Conservation (phyloP, 148 eudicot species). For the Camellia japonica region DNA sequence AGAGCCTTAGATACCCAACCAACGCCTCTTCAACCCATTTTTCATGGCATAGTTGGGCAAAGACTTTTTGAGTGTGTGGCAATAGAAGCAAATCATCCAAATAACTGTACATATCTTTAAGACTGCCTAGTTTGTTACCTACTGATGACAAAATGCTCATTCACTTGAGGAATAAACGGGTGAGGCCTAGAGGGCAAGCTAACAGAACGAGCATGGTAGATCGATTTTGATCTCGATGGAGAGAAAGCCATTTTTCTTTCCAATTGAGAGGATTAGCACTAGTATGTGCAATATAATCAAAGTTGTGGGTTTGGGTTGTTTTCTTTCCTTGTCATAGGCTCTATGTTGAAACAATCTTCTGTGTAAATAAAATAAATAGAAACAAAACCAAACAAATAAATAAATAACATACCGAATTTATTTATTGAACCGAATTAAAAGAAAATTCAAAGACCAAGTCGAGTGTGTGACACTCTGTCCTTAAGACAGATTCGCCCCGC, state of each 20-base stretch:
- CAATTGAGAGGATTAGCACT: neutral
- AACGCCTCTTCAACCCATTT: constrained; percentile 28
- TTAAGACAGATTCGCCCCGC: too few relatives aligned
- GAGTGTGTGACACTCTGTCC: too few relatives aligned
- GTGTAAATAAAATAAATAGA: too few relatives aligned
- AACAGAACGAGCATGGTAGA: constrained; percentile 22
- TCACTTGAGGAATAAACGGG: constrained; percentile 12
- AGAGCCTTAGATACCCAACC: constrained; percentile 21
- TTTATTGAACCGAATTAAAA: too few relatives aligned
- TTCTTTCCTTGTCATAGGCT: neutral
- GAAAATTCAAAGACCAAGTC: too few relatives aligned
- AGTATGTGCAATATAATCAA: neutral
- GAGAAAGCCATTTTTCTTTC: constrained; percentile 6
- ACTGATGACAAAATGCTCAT: constrained; percentile 26
- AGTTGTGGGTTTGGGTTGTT: neutral
- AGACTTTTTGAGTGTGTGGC: constrained; percentile 26
- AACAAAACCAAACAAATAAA: too few relatives aligned
- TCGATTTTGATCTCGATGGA: constrained; percentile 4
- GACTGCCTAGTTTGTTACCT: constrained; percentile 13
- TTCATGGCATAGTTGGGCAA: constrained; percentile 16
- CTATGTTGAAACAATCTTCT: too few relatives aligned
- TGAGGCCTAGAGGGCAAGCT: constrained; percentile 26
- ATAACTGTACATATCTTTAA: constrained; percentile 20
- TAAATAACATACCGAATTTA: too few relatives aligned
- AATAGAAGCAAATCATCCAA: constrained; percentile 36